Evolutionary conservation across 2,329 filamentous ascomycete species (phyloP).

Genomic region (Penicillium sp.): DNA sequence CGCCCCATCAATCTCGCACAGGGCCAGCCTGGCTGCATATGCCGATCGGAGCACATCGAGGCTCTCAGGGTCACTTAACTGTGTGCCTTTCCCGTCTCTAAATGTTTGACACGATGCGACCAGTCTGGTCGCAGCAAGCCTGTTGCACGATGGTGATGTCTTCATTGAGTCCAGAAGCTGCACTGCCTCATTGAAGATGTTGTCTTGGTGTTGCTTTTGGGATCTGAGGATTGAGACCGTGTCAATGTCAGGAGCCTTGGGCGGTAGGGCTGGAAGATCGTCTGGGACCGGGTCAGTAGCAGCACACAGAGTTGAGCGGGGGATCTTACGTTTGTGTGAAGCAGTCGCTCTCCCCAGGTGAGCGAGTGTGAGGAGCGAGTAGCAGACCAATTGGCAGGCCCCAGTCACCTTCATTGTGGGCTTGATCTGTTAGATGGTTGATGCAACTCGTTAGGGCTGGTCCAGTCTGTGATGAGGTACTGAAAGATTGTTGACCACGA

Average conservation of each 20-base stretch:
- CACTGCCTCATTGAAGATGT: conserved; percentile 45
- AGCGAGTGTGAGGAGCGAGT: background rate
- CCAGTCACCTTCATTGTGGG: conserved; percentile 1
- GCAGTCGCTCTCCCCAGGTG: background rate
- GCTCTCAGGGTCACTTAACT: conserved; percentile 27
- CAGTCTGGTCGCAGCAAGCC: conserved; percentile 53
- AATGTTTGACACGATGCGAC: conserved; percentile 57
- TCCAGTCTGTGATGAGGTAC: background rate
- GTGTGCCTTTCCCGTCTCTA: conserved; percentile 33
- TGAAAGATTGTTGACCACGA: background rate
- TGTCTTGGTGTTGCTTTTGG: conserved; percentile 28
- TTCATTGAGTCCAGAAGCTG: conserved; percentile 48
- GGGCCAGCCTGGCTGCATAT: conserved; percentile 63
- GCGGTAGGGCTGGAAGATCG: conserved; percentile 6
- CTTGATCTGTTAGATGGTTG: background rate
- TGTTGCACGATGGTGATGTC: conserved; percentile 53
- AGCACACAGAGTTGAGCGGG: background rate
- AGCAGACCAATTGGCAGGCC: background rate
- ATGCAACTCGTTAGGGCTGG: background rate
- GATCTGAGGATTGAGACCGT: conserved; percentile 30
- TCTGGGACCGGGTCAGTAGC: background rate
- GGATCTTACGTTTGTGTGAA: background rate
- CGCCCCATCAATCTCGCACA: conserved; percentile 62
- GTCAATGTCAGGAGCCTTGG: conserved; percentile 19
- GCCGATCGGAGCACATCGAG: conserved; percentile 54